A percentile compares a stretch with the other conserved stretches of the same genome.
Evolutionary conservation across 1,139 yeast genomes (phyloP).

Genomic region (Wickerhamomyces sp.): DNA sequence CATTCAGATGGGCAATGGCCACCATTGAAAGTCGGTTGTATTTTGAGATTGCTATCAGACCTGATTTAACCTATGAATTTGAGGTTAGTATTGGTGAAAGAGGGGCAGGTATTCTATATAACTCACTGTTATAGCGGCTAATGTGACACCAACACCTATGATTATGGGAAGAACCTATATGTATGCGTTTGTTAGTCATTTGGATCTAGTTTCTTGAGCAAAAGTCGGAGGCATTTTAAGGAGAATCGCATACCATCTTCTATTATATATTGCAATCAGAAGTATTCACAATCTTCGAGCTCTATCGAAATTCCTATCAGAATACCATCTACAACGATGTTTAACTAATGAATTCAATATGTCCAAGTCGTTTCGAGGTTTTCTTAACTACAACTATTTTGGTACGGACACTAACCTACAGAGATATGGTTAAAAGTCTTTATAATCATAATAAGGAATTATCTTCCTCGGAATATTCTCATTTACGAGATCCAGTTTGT

Average conservation of each 20-base stretch:
- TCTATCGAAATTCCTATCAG: no score
- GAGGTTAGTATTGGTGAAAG: conserved; percentile 1
- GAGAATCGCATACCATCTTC: no score
- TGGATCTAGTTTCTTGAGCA: not conserved
- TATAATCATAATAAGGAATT: no score
- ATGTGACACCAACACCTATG: conserved; percentile 52
- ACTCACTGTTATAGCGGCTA: conserved; percentile 43
- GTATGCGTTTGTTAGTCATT: not conserved
- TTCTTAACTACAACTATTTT: not conserved
- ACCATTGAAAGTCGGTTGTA: conserved; percentile 42
- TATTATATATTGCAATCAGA: no score
- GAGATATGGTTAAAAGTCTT: no score
- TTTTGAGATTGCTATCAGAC: conserved; percentile 40
- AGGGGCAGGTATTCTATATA: not conserved
- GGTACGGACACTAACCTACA: not conserved
- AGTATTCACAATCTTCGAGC: no score
- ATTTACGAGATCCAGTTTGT: not conserved
- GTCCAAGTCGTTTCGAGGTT: not conserved
- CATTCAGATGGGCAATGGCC: conserved; percentile 54
- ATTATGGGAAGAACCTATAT: conserved; percentile 46
- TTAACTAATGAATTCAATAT: no score
- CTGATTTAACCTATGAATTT: conserved; percentile 32
- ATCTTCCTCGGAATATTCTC: no score
- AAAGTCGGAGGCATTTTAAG: no score
- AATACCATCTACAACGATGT: no score